A percentile compares a stretch with the other conserved stretches of the same genome.
These are phyloP conservation scores for Pseudogymnoascus sp. DNA, from an alignment of 2,329 filamentous ascomycete species.

Conservation along the genomic window DNA sequence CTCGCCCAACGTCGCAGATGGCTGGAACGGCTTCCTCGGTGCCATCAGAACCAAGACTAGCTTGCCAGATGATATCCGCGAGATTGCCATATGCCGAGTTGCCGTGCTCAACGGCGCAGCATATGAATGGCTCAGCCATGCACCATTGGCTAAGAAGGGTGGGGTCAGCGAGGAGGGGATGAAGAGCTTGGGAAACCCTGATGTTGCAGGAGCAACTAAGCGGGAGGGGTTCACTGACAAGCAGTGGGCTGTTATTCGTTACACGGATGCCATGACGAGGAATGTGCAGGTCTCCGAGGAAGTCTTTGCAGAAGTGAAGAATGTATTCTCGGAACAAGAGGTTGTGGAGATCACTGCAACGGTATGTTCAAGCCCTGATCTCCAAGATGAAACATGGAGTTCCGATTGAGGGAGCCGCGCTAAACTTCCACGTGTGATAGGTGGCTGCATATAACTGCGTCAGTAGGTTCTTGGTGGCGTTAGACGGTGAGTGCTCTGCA, in stretches of 20 bases:
- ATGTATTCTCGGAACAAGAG: constrained; percentile 57
- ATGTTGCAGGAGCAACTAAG: constrained; percentile 25
- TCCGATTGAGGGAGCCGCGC: neutral
- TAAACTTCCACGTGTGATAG: constrained; percentile 13
- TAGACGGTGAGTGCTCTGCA: constrained; percentile 53
- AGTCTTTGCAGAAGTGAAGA: constrained; percentile 56
- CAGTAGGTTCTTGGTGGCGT: constrained; percentile 70
- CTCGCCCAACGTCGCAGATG: constrained; percentile 64
- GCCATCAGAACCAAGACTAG: constrained; percentile 47
- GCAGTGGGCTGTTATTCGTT: constrained; percentile 62
- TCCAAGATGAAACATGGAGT: neutral
- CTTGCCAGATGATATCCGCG: constrained; percentile 50
- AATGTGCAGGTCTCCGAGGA: constrained; percentile 60
- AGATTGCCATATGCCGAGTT: constrained; percentile 73
- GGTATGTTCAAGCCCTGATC: constrained; percentile 17
- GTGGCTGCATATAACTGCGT: constrained; percentile 80
- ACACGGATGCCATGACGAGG: constrained; percentile 78
- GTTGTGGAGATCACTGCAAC: constrained; percentile 76
- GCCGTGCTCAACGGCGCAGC: constrained; percentile 72
- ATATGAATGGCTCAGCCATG: constrained; percentile 80
- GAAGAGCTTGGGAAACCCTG: constrained; percentile 17
- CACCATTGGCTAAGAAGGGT: constrained; percentile 41
- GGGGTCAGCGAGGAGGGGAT: constrained; percentile 24
- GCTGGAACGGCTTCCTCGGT: constrained; percentile 64
- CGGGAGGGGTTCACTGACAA: constrained; percentile 39